phyloP scores from a whole-genome alignment of 306 rosid species.

The Quercus agrifolia region DNA sequence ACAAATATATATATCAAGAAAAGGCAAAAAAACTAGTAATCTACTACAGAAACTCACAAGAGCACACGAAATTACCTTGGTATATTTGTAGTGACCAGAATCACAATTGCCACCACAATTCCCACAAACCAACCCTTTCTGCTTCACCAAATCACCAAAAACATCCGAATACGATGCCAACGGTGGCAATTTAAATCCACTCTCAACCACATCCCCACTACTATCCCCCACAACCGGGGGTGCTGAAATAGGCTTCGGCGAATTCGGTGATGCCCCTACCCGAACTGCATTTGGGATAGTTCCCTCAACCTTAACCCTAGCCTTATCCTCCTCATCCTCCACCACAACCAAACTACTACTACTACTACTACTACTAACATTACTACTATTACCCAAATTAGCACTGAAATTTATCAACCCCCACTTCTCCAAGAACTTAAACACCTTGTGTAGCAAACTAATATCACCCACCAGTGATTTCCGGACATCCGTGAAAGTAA shows the following conservation, averaged over 20 bases:
- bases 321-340: slow-evolving; percentile 28
- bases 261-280: slow-evolving; percentile 71
- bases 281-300: slow-evolving; percentile 82
- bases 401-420: slow-evolving; percentile 74
- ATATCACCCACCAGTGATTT: slow-evolving; percentile 89
- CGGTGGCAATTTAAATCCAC: slow-evolving; percentile 47
- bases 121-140: slow-evolving; percentile 53
- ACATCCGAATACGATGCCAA: slow-evolving; percentile 70
- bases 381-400: slow-evolving; percentile 16
- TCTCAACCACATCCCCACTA: slow-evolving; percentile 18
- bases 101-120: slow-evolving; percentile 53
- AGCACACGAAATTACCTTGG: slow-evolving; percentile 40
- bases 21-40: background rate
- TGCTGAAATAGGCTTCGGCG: slow-evolving; percentile 54
- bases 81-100: slow-evolving; percentile 51
- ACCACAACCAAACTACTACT: slow-evolving; percentile 17
- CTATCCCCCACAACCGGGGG: slow-evolving; percentile 25
- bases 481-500: slow-evolving; percentile 79
- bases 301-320: slow-evolving; percentile 60
- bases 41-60: background rate
- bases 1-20: background rate
- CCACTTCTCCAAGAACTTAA: slow-evolving; percentile 64
- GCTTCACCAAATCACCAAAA: slow-evolving; percentile 43
- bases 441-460: slow-evolving; percentile 67
- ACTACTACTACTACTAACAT: background rate